A percentile compares a stretch with the other conserved stretches of the same genome.
These are phyloP conservation scores for Aspergillus egyptiacus DNA, from an alignment of 495 filamentous ascomycete genomes.

Conservation along the genomic window DNA sequence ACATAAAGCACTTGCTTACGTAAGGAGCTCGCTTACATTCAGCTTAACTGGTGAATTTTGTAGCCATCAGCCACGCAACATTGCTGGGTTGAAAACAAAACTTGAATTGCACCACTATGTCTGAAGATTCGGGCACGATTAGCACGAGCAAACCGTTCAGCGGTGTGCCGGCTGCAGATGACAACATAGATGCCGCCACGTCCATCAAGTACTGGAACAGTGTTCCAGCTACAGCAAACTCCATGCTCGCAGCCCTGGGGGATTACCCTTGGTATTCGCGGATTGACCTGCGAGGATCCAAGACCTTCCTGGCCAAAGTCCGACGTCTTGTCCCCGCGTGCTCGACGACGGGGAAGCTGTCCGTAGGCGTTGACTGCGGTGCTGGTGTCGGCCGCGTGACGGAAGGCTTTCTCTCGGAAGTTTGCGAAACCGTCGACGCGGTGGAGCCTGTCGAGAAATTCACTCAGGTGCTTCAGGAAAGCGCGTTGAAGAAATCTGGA, in stretches of 20 bases:
- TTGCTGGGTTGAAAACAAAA: too few relatives aligned
- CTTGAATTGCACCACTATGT: too few relatives aligned
- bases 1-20: too few relatives aligned
- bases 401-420: constrained; percentile 46
- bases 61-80: too few relatives aligned
- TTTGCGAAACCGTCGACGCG: constrained; percentile 50
- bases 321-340: constrained; percentile 37
- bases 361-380: constrained; percentile 51
- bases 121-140: too few relatives aligned
- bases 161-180: too few relatives aligned
- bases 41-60: too few relatives aligned
- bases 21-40: too few relatives aligned
- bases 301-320: constrained; percentile 60
- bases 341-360: constrained; percentile 24
- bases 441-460: constrained; percentile 57
- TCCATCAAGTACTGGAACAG: constrained; percentile 64
- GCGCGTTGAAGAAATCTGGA: constrained; percentile 27
- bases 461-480: constrained; percentile 28
- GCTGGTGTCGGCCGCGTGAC: constrained; percentile 61
- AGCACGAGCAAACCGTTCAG: too few relatives aligned
- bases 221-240: constrained; percentile 47
- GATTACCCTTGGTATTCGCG: constrained; percentile 68
- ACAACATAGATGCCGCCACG: constrained; percentile 33
- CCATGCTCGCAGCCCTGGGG: constrained; percentile 86
- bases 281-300: constrained; percentile 62